Evolutionary conservation across 768 basidiomycete species (phyloP).

Genomic region (Infundibulicybe gibba): DNA sequence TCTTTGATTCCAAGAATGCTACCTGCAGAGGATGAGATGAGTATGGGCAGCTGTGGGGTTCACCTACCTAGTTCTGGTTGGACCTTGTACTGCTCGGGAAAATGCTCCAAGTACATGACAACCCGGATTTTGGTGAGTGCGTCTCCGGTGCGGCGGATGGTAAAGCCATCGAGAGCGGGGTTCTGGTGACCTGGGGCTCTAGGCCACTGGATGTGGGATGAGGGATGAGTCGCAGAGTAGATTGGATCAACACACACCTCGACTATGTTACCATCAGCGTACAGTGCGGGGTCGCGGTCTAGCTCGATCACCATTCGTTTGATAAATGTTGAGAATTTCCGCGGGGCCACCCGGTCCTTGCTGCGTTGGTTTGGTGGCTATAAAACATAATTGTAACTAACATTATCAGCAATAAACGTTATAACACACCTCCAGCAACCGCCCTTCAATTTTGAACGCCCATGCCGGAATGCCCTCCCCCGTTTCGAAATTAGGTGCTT

Average conservation of each 20-base stretch:
- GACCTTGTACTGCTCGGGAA: slow-evolving; percentile 83
- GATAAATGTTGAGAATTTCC: slow-evolving; percentile 84
- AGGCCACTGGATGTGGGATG: slow-evolving; percentile 48
- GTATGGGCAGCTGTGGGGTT: background rate
- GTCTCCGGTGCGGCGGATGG: slow-evolving; percentile 79
- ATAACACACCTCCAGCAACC: slow-evolving; percentile 69
- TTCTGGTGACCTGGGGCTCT: slow-evolving; percentile 50
- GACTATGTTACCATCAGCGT: slow-evolving; percentile 83
- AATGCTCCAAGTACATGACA: slow-evolving; percentile 84
- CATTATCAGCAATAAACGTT: background rate
- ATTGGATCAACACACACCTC: slow-evolving; percentile 52
- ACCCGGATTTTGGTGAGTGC: slow-evolving; percentile 72
- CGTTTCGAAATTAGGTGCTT: slow-evolving; percentile 61
- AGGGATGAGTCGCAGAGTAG: background rate
- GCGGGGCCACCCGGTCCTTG: slow-evolving; percentile 56
- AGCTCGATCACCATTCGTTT: slow-evolving; percentile 84
- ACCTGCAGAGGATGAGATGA: slow-evolving; percentile 29
- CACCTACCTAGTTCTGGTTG: slow-evolving; percentile 65
- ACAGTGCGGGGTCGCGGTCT: slow-evolving; percentile 77
- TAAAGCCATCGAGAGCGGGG: slow-evolving; percentile 81
- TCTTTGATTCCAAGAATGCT: slow-evolving; percentile 77
- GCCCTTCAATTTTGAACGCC: slow-evolving; percentile 84
- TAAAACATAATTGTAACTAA: slow-evolving; percentile 1
- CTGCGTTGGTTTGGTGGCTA: slow-evolving; percentile 61
- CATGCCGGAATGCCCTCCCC: slow-evolving; percentile 90